Evolutionary conservation across 1,284 basidiomycete species (phyloP).

Genomic region (Chalciporus piperatoides): DNA sequence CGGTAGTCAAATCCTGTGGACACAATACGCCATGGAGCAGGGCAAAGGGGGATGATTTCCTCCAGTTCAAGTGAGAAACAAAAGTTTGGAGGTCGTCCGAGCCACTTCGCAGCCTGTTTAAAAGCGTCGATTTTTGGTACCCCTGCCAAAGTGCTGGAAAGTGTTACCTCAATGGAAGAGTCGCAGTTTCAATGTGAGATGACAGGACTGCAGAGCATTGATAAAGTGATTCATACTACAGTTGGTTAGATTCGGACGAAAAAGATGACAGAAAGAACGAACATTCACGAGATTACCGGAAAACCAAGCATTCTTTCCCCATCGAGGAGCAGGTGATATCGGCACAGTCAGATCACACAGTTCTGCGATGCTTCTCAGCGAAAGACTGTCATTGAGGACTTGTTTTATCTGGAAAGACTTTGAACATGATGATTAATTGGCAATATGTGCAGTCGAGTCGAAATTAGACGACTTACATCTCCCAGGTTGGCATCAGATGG

Average conservation of each 20-base stretch:
- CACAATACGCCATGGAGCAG: conserved; percentile 57
- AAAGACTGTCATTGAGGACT: conserved; percentile 57
- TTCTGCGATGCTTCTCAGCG: conserved; percentile 50
- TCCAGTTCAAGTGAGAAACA: conserved; percentile 50
- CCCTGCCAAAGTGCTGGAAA: conserved; percentile 5
- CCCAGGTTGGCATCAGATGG: conserved; percentile 36
- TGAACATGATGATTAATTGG: conserved; percentile 16
- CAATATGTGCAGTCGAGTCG: background rate
- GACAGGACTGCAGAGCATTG: conserved; percentile 63
- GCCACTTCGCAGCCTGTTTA: conserved; percentile 37
- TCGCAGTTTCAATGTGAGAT: conserved; percentile 61
- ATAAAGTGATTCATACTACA: conserved; percentile 44
- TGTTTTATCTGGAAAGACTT: conserved; percentile 34
- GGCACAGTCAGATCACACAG: conserved; percentile 55
- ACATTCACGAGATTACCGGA: conserved; percentile 39
- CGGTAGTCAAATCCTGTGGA: conserved; percentile 25
- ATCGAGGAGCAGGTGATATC: conserved; percentile 45
- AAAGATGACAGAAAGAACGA: conserved; percentile 23
- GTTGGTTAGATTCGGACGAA: conserved; percentile 7
- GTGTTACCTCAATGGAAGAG: conserved; percentile 60
- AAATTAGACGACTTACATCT: conserved; percentile 39
- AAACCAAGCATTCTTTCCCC: conserved; percentile 44
- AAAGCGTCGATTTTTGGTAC: background rate
- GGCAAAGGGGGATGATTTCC: conserved; percentile 52
- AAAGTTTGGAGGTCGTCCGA: conserved; percentile 46